These are phyloP conservation scores for Saturnispora diversa DNA, from an alignment of 805 yeast species.

Conservation along the genomic window DNA sequence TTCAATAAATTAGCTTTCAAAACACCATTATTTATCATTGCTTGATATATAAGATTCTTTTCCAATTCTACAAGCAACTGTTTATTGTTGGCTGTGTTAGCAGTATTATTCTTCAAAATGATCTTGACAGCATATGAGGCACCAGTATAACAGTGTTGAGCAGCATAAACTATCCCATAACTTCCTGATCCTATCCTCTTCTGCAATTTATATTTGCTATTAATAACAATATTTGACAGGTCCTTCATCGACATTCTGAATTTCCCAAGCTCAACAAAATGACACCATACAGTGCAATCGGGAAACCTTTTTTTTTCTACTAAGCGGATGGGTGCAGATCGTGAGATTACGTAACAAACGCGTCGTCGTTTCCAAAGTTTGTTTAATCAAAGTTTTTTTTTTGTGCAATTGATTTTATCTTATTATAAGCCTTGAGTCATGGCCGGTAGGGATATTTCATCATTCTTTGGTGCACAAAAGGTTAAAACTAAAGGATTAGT, in stretches of 20 bases:
- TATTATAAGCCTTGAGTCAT: not conserved
- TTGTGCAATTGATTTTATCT: not conserved
- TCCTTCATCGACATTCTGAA: conserved; percentile 21
- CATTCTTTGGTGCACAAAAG: conserved; percentile 25
- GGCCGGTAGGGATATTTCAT: conserved; percentile 7
- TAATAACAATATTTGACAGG: conserved; percentile 26
- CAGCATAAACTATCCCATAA: conserved; percentile 71
- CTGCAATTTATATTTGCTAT: conserved; percentile 35
- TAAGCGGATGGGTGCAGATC: not conserved
- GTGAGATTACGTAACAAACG: conserved; percentile 4
- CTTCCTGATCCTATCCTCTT: conserved; percentile 75
- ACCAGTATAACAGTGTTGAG: conserved; percentile 44
- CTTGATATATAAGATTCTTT: conserved; percentile 20
- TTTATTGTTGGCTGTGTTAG: conserved; percentile 25
- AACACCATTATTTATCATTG: conserved; percentile 22
- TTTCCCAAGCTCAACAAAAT: not conserved
- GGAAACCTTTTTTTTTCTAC: conserved; percentile 5
- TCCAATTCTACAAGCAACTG: conserved; percentile 27
- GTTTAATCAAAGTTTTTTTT: not conserved
- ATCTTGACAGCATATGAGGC: conserved; percentile 64
- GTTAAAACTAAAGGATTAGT: conserved; percentile 13
- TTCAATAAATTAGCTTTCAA: conserved; percentile 28
- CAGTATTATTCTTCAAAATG: conserved; percentile 42
- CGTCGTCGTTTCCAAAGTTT: not conserved
- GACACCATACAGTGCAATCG: conserved; percentile 4